A percentile compares a stretch with the other conserved stretches of the same genome.
phyloP scores from a whole-genome alignment of 768 basidiomycete species.

The Boletus rex-veris region DNA sequence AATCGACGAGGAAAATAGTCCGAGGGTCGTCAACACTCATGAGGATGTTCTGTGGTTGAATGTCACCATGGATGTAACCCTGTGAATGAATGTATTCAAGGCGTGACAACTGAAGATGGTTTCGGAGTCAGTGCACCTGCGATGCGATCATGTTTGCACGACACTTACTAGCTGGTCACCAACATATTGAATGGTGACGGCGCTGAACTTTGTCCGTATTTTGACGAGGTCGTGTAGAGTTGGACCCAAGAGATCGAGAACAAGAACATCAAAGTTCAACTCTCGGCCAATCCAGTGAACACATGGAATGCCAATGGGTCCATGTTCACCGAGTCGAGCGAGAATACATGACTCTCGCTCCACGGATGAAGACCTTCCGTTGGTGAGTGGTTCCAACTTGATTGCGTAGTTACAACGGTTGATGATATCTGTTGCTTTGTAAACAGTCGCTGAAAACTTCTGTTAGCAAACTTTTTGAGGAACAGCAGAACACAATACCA shows the following conservation, averaged over 20 bases:
- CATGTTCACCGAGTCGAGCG: too few relatives aligned
- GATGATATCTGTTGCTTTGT: too few relatives aligned
- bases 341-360: too few relatives aligned
- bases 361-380: too few relatives aligned
- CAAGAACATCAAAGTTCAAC: not conserved
- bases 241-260: not conserved
- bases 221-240: not conserved
- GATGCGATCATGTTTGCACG: too few relatives aligned
- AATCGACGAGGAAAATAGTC: not conserved
- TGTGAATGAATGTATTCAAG: not conserved
- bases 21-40: not conserved
- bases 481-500: too few relatives aligned
- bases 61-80: not conserved
- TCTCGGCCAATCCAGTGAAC: not conserved
- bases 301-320: not conserved
- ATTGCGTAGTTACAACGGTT: too few relatives aligned
- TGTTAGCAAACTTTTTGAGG: too few relatives aligned
- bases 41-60: not conserved
- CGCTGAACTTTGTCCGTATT: not conserved
- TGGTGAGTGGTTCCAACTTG: too few relatives aligned
- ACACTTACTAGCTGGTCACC: not conserved
- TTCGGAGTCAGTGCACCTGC: not conserved
- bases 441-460: too few relatives aligned
- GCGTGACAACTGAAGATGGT: not conserved
- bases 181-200: not conserved